Evolutionary conservation across 83 land plant species (phyloP), one percentile per base, ranked within the genome.

Genomic region (Larix sibirica): DNA sequence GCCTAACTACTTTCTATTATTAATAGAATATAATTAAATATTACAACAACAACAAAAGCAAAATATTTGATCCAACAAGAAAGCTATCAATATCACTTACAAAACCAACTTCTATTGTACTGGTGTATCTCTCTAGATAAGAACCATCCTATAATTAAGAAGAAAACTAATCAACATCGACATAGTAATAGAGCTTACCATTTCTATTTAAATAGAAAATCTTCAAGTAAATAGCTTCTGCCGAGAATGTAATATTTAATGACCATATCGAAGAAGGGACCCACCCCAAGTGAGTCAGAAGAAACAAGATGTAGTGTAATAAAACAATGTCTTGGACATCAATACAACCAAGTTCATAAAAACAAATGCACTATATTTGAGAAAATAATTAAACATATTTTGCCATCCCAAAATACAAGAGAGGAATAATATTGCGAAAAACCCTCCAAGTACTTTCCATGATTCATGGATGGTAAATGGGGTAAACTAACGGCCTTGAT

Each of bases 111-210:
- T 90, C 90, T 75, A 89, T 89, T 13, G 90, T 89, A 73, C 87
- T 89, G 77, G 87, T 89, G 68, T 89, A 89, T 81, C 90, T 89
- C 90, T 89, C 90, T 82, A 89, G 81, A 77, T 89, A 89, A 6
- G 90, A 89, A 82, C 87, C 90, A 31, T 89, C 90, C 90, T 88
- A 80, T 17, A 79, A 38, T 66, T 16, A 50, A 68, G 1, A 80
- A 60, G 24, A 73, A 82, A 33, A 50, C n/a, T 42, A 74, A 74
- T 74, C 26, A 74, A 6, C 21, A 74, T 74, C 16, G 14, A 0
- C 23, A 42, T 74, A 54, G 13, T 23, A 44, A 74, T 2, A 44
- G 12, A 47, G 18, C 3, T 40, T 44, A 3, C 17, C 21, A 16
- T 8, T 18, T 3, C 40, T 26, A 8, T 33, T 69, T 1, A 69